Base-by-base conservation (phyloP, 1,284 basidiomycete species). In the Ceratobasidium sp. region DNA sequence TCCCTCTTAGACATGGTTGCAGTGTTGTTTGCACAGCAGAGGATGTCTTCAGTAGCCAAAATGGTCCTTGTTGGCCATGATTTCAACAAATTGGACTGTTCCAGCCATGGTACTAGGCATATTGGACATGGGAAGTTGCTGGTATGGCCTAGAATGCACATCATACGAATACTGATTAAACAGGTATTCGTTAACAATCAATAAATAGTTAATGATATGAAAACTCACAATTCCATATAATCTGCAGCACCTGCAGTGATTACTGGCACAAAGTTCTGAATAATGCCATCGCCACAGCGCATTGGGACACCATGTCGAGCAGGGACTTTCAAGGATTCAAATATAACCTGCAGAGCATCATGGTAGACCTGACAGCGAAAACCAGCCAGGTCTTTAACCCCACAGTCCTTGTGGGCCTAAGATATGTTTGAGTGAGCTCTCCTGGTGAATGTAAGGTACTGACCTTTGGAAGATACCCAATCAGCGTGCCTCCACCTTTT, bases 401-500 rank as follows among this genome's bases (percentile, higher is more conserved):
- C 19, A 2, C 3, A 5, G 27, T 31, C 31, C 29, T 56, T 56
- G 2, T 22, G 13, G 14, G 54, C 54, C 54, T 56, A 19, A 14
- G 13, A 31, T 3, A 22, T n/a, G n/a, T n/a, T 56, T 37, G 5
- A 31, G 29, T 6, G 2, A 13, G 19, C 14, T 19, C 8, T 37
- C 24, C 2, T 1, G 27, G 19, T 31, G 19, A 56, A 56, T 29
- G 5, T 13, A 13, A 56, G 14, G 13, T 2, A 2, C 24, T 14
- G 2, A 56, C 54, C 54, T 56, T 56, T 7, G 54, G 54, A 31
- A 56, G 54, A 14, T 56, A 56, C 6, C 54, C 54, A 56, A 56
- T 31, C 16, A 56, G 19, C 2, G 16, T 56, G 2, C 29, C 54
- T 3, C 54, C 54, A 6, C 54, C 54, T 31, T 56, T 56, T 31